phyloP scores from a whole-genome alignment of 163 green algal species.

The Chlamydomonas reinhardtii region DNA sequence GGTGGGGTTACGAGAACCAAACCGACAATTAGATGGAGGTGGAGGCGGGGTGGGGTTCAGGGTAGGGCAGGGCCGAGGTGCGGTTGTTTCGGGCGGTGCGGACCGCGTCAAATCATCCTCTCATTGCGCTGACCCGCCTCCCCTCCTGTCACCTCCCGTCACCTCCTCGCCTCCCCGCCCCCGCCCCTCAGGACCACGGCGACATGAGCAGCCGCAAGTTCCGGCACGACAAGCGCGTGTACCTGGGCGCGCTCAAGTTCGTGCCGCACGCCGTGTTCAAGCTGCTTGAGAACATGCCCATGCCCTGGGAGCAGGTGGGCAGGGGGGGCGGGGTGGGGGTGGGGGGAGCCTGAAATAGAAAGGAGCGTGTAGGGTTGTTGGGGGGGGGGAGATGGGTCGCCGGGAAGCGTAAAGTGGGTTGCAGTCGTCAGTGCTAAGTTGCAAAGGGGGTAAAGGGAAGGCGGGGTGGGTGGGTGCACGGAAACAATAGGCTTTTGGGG shows the following conservation, averaged over 20 bases:
- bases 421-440: too few relatives aligned
- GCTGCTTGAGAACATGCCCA: constrained; percentile 99
- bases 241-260: constrained; percentile 99
- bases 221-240: constrained; percentile 98
- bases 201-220: constrained; percentile 99
- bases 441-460: too few relatives aligned
- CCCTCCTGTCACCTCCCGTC: too few relatives aligned
- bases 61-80: too few relatives aligned
- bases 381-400: background rate
- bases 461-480: background rate
- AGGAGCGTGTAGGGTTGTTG: too few relatives aligned
- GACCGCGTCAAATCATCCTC: too few relatives aligned
- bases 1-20: too few relatives aligned
- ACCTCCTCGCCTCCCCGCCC: background rate
- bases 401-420: too few relatives aligned
- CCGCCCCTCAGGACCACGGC: constrained; percentile 87
- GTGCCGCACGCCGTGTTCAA: constrained; percentile 99
- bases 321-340: background rate
- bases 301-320: constrained; percentile 98
- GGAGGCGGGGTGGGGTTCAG: too few relatives aligned
- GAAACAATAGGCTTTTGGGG: background rate
- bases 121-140: too few relatives aligned
- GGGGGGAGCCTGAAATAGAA: background rate
- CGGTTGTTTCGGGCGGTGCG: too few relatives aligned
- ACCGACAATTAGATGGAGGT: too few relatives aligned